Conservation (phyloP, 2,329 filamentous ascomycete genomes). For the Aspergillus sojae region DNA sequence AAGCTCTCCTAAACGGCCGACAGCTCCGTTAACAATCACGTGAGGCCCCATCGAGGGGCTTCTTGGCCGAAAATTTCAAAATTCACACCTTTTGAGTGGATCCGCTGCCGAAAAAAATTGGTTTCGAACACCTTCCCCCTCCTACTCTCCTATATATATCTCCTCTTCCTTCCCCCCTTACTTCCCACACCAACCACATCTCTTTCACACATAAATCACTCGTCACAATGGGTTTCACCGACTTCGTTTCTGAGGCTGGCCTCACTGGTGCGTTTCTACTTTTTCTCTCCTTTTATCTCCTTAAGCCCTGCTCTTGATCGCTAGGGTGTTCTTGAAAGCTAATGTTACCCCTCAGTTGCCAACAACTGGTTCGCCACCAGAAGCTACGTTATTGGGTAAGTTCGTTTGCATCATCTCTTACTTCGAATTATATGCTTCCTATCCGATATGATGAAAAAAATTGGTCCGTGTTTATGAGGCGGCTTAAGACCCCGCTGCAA, state of each 20-base stretch:
- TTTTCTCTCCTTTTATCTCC: constrained; percentile 19
- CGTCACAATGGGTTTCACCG: constrained; percentile 66
- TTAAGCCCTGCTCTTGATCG: constrained; percentile 16
- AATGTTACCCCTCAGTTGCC: constrained; percentile 44
- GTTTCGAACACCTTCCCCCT: constrained; percentile 34
- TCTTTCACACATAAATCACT: constrained; percentile 19
- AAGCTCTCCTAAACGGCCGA: constrained; percentile 27
- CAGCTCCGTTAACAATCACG: constrained; percentile 37
- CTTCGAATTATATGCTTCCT: constrained; percentile 10
- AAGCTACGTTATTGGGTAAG: constrained; percentile 83
- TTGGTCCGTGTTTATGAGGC: constrained; percentile 97
- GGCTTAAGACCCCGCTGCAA: constrained; percentile 86
- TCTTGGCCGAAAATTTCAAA: constrained; percentile 26
- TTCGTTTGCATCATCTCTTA: constrained; percentile 26
- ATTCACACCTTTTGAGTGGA: constrained; percentile 28
- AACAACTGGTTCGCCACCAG: constrained; percentile 58
- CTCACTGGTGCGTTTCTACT: constrained; percentile 56
- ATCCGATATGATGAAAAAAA: constrained; percentile 73
- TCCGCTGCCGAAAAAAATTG: constrained; percentile 23
- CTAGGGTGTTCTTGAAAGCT: constrained; percentile 24
- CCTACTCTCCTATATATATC: constrained; percentile 27
- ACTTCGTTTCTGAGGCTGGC: constrained; percentile 65
- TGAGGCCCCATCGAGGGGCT: constrained; percentile 30
- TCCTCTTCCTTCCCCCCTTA: constrained; percentile 23
- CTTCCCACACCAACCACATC: constrained; percentile 24